Conservation (phyloP, 352 stramenopile genomes). For the Globisporangium emineosum region DNA sequence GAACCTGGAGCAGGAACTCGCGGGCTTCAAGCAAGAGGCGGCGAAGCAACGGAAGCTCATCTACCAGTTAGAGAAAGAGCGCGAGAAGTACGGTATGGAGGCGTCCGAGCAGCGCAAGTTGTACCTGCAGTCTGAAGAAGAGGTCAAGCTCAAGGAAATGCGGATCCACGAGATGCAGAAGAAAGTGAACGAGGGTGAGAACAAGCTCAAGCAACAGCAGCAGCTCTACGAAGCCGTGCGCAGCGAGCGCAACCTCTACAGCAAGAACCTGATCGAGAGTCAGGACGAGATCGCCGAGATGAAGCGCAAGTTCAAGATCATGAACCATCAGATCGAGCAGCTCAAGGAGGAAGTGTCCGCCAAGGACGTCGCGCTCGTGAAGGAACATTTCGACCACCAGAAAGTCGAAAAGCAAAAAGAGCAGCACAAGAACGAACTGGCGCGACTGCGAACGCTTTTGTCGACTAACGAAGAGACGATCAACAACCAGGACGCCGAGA, state of each 20-base stretch:
- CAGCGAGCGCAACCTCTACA: conserved; percentile 93
- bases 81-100: conserved; percentile 90
- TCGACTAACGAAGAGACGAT: conserved; percentile 91
- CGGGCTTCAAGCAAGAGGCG: conserved; percentile 81
- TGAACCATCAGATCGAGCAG: conserved; percentile 95
- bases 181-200: conserved; percentile 89
- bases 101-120: conserved; percentile 82
- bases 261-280: conserved; percentile 94
- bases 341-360: conserved; percentile 95
- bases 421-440: conserved; percentile 92
- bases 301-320: conserved; percentile 97
- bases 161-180: conserved; percentile 81
- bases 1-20: conserved; percentile 79
- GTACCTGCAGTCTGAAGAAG: conserved; percentile 81
- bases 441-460: conserved; percentile 83
- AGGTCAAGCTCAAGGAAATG: conserved; percentile 81
- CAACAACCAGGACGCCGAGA: conserved; percentile 93
- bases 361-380: conserved; percentile 95
- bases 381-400: conserved; percentile 95
- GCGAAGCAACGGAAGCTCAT: conserved; percentile 89
- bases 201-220: conserved; percentile 96
- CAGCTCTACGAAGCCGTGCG: conserved; percentile 94
- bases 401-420: conserved; percentile 95
- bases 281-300: conserved; percentile 96
- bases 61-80: conserved; percentile 91